These are phyloP conservation scores for Yamadazyma nakazawae DNA, from an alignment of 805 yeast species.

Conservation along the genomic window DNA sequence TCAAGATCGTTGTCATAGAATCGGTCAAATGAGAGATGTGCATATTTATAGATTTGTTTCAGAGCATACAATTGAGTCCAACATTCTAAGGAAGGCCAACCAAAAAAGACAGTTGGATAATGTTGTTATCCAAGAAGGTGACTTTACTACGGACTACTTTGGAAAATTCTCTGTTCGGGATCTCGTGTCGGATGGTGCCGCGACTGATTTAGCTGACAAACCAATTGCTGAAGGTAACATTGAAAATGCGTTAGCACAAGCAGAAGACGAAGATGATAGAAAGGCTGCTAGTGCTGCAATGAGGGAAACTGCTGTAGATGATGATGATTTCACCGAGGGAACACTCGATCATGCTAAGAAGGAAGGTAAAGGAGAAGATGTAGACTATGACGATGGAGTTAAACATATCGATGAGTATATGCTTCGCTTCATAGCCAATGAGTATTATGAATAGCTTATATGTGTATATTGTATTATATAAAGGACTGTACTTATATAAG, in stretches of 20 bases:
- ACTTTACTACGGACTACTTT: constrained; percentile 95
- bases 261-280: constrained; percentile 91
- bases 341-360: constrained; percentile 20
- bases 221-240: constrained; percentile 38
- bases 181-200: constrained; percentile 58
- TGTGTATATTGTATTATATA: constrained; percentile 1
- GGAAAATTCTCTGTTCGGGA: constrained; percentile 84
- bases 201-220: constrained; percentile 37
- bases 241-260: constrained; percentile 74
- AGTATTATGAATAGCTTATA: constrained; percentile 45
- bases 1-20: constrained; percentile 98
- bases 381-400: constrained; percentile 58
- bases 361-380: constrained; percentile 23
- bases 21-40: constrained; percentile 97
- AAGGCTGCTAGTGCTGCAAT: constrained; percentile 87
- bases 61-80: constrained; percentile 93
- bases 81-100: constrained; percentile 88
- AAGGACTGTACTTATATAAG: no score
- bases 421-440: constrained; percentile 86
- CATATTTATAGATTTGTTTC: constrained; percentile 95
- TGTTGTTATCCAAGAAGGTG: constrained; percentile 96
- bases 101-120: constrained; percentile 92
- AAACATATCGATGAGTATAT: constrained; percentile 95
- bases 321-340: constrained; percentile 74
- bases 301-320: constrained; percentile 80